Evolutionary conservation across 352 stramenopile genomes (phyloP).

Genomic region (Pythium plurisporium): DNA sequence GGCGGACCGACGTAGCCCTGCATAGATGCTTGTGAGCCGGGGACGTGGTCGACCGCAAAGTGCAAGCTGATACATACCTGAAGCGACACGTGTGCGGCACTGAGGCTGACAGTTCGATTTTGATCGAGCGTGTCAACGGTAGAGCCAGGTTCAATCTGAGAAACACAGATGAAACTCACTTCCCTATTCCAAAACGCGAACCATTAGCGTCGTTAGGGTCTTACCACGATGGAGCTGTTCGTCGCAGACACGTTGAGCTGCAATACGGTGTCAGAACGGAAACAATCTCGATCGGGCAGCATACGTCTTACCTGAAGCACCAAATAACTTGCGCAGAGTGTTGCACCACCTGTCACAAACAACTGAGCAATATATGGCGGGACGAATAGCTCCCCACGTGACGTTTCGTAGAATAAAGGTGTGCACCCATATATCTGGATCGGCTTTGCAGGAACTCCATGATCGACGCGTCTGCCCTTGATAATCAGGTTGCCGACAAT

Average conservation of each 20-base stretch:
- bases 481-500: slow-evolving; percentile 44
- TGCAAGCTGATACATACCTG: too few relatives aligned
- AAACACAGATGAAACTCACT: not conserved
- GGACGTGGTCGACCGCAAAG: too few relatives aligned
- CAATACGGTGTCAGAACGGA: not conserved
- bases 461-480: slow-evolving; percentile 48
- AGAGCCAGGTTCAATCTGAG: slow-evolving; percentile 20
- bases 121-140: slow-evolving; percentile 10
- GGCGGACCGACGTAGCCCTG: slow-evolving; percentile 23
- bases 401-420: slow-evolving; percentile 55
- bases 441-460: slow-evolving; percentile 46
- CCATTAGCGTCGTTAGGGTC: not conserved
- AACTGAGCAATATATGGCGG: slow-evolving; percentile 49
- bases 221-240: slow-evolving; percentile 27
- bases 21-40: not conserved
- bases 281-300: too few relatives aligned
- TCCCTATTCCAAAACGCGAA: not conserved
- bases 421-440: slow-evolving; percentile 77
- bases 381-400: slow-evolving; percentile 44
- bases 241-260: slow-evolving; percentile 16
- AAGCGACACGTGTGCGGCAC: slow-evolving; percentile 18
- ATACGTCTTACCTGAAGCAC: slow-evolving; percentile 55
- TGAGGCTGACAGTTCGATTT: slow-evolving; percentile 11
- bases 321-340: slow-evolving; percentile 50
- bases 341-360: slow-evolving; percentile 65